phyloP scores from a whole-genome alignment of 805 yeast genomes.

The Starmera caribaea region DNA sequence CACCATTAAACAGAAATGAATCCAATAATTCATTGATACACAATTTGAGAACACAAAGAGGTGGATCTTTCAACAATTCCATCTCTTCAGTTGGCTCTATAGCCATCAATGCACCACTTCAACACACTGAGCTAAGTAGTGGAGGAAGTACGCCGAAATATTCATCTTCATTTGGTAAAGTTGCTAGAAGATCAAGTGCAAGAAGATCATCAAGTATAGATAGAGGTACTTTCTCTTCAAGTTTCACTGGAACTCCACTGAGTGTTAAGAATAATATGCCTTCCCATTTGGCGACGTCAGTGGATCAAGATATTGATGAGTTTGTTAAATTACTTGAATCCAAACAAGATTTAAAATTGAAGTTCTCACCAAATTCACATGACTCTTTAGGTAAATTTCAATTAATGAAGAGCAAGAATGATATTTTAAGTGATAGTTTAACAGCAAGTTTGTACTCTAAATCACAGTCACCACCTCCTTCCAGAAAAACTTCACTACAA shows the following conservation, averaged over 20 bases:
- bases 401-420: slow-evolving; percentile 41
- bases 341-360: slow-evolving; percentile 38
- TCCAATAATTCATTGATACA: slow-evolving; percentile 34
- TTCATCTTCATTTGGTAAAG: slow-evolving; percentile 66
- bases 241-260: slow-evolving; percentile 18
- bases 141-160: slow-evolving; percentile 47
- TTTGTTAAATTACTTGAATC: slow-evolving; percentile 66
- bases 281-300: slow-evolving; percentile 27
- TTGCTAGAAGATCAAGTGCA: slow-evolving; percentile 40
- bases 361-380: slow-evolving; percentile 21
- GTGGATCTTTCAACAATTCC: slow-evolving; percentile 19
- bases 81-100: slow-evolving; percentile 14
- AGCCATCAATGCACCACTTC: slow-evolving; percentile 5
- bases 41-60: slow-evolving; percentile 28
- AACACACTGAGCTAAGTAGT: slow-evolving; percentile 22
- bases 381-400: slow-evolving; percentile 46
- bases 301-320: slow-evolving; percentile 55
- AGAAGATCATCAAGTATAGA: slow-evolving; percentile 24
- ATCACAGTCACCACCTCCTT: slow-evolving; percentile 4
- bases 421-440: slow-evolving; percentile 44
- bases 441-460: slow-evolving; percentile 34
- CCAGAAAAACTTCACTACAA: not conserved
- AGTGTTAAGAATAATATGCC: slow-evolving; percentile 10
- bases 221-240: slow-evolving; percentile 13
- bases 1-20: slow-evolving; percentile 29